Conservation (phyloP, 2,329 filamentous ascomycete genomes). For the Fusarium falciforme region DNA sequence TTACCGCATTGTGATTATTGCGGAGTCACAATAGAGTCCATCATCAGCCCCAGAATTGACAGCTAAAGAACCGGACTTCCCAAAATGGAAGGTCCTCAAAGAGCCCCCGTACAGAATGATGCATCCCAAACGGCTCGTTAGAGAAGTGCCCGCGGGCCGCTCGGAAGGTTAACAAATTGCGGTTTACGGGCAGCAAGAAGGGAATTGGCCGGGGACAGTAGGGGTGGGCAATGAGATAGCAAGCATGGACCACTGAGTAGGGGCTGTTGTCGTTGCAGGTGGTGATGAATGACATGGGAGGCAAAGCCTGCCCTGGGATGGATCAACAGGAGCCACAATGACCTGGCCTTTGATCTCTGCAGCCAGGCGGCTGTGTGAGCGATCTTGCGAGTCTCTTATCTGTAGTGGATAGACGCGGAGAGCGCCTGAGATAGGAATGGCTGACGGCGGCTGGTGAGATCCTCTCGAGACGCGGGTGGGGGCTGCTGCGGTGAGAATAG, state of each 20-base stretch:
- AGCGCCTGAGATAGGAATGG: background rate
- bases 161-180: background rate
- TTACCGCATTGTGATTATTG: background rate
- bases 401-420: background rate
- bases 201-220: background rate
- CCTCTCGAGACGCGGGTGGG: conserved; percentile 15
- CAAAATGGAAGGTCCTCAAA: conserved; percentile 1
- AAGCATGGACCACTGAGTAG: conserved; percentile 1
- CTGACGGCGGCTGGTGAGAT: background rate
- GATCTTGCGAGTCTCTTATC: conserved; percentile 1
- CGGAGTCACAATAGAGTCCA: background rate
- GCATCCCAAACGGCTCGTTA: background rate
- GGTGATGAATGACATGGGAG: conserved; percentile 1
- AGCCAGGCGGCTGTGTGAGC: background rate
- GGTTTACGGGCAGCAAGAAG: background rate
- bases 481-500: conserved; percentile 8
- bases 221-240: background rate
- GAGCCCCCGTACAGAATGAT: background rate
- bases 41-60: background rate
- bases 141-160: conserved; percentile 1
- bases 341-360: conserved; percentile 5
- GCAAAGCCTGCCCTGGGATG: background rate
- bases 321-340: background rate
- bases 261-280: conserved; percentile 1
- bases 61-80: background rate